phyloP scores from a whole-genome alignment of 768 basidiomycete species.

The Nidularia pulvinata region DNA sequence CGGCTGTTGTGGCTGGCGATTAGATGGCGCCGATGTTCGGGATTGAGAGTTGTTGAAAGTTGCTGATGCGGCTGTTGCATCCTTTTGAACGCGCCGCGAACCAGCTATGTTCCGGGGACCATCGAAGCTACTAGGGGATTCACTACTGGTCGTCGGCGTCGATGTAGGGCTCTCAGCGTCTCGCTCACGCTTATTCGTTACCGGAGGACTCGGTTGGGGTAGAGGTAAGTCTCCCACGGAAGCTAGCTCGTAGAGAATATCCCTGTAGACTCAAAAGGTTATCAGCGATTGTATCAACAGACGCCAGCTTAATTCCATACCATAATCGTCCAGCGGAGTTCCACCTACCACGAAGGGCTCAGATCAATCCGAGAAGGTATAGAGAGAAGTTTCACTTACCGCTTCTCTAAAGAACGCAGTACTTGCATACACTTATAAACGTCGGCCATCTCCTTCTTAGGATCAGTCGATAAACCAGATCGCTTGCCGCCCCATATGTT shows the following conservation, averaged over 20 bases:
- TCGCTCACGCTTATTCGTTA: constrained; percentile 60
- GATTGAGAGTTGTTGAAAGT: too few species aligned
- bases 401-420: constrained; percentile 35
- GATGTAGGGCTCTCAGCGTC: constrained; percentile 49
- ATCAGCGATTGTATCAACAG: too few species aligned
- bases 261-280: constrained; percentile 36
- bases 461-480: constrained; percentile 44
- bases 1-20: constrained; percentile 4
- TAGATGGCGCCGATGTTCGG: too few species aligned
- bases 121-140: constrained; percentile 2
- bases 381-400: constrained; percentile 3
- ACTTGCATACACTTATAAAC: constrained; percentile 64
- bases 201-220: constrained; percentile 51
- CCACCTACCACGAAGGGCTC: constrained; percentile 18
- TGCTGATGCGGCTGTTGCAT: neutral
- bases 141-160: neutral
- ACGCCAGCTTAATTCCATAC: constrained; percentile 16
- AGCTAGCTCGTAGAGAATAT: constrained; percentile 72
- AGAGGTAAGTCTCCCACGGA: constrained; percentile 71
- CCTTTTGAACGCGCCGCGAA: constrained; percentile 24
- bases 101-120: constrained; percentile 33
- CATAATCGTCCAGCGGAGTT: constrained; percentile 43
- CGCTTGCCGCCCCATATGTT: constrained; percentile 67
- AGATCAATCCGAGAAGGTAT: neutral
- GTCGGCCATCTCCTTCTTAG: constrained; percentile 58